Evolutionary conservation across 257 asterid species (phyloP).

Genomic region (Nicotiana noctiflora): DNA sequence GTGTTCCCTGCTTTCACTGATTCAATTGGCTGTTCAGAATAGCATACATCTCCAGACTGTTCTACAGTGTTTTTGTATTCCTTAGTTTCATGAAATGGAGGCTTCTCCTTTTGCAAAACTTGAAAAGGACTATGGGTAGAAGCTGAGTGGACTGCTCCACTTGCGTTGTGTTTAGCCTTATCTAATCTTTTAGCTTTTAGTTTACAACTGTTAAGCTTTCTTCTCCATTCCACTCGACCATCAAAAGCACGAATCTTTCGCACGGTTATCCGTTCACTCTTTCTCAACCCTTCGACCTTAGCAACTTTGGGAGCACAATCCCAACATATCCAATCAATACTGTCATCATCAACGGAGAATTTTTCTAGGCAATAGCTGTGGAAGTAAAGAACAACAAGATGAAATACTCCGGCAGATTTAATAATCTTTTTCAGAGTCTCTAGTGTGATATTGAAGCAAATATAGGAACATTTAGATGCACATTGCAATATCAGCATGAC

Average conservation of each 20-base stretch:
- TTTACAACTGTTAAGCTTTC: neutral
- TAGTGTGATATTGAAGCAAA: neutral
- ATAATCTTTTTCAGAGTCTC: neutral
- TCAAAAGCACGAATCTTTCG: neutral
- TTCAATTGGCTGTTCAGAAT: neutral
- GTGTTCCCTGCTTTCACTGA: neutral
- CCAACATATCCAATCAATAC: neutral
- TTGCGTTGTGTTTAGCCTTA: neutral
- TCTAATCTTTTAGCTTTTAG: neutral
- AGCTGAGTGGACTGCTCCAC: neutral
- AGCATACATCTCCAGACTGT: neutral
- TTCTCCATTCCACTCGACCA: conserved; percentile 2
- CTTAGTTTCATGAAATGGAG: neutral
- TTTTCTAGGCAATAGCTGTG: conserved; percentile 3
- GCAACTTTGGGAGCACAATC: neutral
- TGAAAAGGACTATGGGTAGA: neutral
- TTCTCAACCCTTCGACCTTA: neutral
- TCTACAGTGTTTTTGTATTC: neutral
- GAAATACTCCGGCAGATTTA: neutral
- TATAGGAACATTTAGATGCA: neutral
- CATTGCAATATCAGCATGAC: neutral
- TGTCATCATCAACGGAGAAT: neutral
- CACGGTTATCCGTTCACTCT: neutral
- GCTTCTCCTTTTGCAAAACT: neutral
- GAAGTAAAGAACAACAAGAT: neutral